Base-by-base conservation (phyloP, 306 rosid genomes). In the Benincasa hispida region DNA sequence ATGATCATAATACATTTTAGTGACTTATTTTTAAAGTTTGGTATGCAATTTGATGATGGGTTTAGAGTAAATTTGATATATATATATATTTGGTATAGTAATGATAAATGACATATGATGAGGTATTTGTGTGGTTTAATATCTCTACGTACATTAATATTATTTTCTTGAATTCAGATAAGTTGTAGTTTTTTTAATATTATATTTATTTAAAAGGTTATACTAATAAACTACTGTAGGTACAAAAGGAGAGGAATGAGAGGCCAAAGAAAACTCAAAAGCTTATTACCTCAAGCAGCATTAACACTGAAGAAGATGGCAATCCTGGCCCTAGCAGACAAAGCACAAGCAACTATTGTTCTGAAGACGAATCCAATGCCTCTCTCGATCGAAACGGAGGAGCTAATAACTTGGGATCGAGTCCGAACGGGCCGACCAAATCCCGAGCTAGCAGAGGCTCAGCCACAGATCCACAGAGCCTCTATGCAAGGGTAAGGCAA, bases 381-480 rank as follows among this genome's bases (percentile, higher is more conserved):
- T 90, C 82, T 50, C 89, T 61, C 59, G 95, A 88, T 70, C 69
- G 79, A 45, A 86, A 69, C 56, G 57, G 57, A 42, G 57, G 35
- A 13, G 55, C 60, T 6, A 79, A 87, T 7, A 78, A 86, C 75
- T 85, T 92, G 70, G 77, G 83, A 60, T 76, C 81, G 79, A 85
- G 75, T 53, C 83, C 75, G 1, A 82, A 86, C 65, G 80, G 47
- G 56, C 66, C 73, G 25, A 87, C 88, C 2, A 91, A 88, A 83
- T 65, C 90, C 37, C 80, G 78, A 79, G 79, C 90, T 39, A 81
- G 75, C 70, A 83, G 87, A 83, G 89, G 91, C 54, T 86, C 96
- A 69, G 89, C 93, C 69, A 84, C 91, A 54, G 97, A 90, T 77
- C 91, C 94, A 9, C 98, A 93, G 51, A 88, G 96, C 61, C 79